These are phyloP conservation scores for Dispira parvispora DNA, from an alignment of 192 early-diverging fungal genomes.

Conservation along the genomic window DNA sequence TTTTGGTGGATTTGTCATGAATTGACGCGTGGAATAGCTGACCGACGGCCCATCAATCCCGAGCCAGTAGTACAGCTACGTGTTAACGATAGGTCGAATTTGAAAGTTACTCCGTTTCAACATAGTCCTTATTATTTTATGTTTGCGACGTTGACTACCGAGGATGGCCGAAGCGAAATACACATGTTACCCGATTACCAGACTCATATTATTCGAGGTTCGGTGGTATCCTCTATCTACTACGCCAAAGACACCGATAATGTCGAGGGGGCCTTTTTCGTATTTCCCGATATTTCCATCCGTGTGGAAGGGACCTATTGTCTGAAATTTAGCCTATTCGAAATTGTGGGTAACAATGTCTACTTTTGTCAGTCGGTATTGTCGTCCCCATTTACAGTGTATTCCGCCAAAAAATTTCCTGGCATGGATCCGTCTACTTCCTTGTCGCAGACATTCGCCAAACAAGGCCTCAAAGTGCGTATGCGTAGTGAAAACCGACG, in stretches of 20 bases:
- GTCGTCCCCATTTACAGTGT: slow-evolving; percentile 74
- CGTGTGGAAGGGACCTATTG: slow-evolving; percentile 80
- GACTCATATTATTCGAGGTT: slow-evolving; percentile 81
- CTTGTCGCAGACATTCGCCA: slow-evolving; percentile 81
- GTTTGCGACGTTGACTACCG: slow-evolving; percentile 81
- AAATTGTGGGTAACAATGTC: slow-evolving; percentile 74
- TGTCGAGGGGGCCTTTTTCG: slow-evolving; percentile 86
- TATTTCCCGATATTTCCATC: slow-evolving; percentile 92
- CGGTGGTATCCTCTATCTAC: slow-evolving; percentile 82
- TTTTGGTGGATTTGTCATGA: too few species aligned
- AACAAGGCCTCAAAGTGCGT: slow-evolving; percentile 89
- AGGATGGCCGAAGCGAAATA: slow-evolving; percentile 66
- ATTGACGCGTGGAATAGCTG: slow-evolving; percentile 13
- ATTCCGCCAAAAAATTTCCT: slow-evolving; percentile 90
- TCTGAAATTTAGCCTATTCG: slow-evolving; percentile 77
- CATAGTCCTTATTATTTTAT: slow-evolving; percentile 94
- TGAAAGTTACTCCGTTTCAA: slow-evolving; percentile 22
- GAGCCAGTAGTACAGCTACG: slow-evolving; percentile 30
- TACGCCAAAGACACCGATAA: slow-evolving; percentile 77
- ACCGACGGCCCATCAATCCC: slow-evolving; percentile 30
- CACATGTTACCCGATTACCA: slow-evolving; percentile 81
- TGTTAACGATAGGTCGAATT: slow-evolving; percentile 12
- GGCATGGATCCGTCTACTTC: slow-evolving; percentile 92
- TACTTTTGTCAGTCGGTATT: slow-evolving; percentile 78
- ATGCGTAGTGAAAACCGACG: slow-evolving; percentile 67